Evolutionary conservation across 495 filamentous ascomycete species (phyloP).

Genomic region (Penicillium alfredii): DNA sequence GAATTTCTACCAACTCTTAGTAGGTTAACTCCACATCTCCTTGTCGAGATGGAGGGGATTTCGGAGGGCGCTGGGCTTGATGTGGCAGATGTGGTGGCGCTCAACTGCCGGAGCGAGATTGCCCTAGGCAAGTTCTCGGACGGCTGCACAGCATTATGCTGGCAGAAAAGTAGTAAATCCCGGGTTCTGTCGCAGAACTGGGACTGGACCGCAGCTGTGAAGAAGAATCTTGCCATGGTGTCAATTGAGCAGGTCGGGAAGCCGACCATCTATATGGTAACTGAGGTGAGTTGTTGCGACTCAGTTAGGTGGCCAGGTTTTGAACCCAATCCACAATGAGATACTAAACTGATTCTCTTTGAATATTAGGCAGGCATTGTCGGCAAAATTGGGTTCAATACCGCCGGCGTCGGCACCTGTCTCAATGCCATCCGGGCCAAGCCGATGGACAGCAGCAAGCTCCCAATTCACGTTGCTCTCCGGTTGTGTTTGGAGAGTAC

Average conservation of each 20-base stretch:
- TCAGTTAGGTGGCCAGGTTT: neutral
- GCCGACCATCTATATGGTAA: constrained; percentile 46
- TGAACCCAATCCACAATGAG: no score
- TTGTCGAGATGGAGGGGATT: constrained; percentile 52
- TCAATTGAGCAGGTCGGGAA: constrained; percentile 44
- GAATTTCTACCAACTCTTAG: constrained; percentile 39
- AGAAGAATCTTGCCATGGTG: constrained; percentile 50
- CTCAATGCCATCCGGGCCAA: constrained; percentile 61
- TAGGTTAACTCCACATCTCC: constrained; percentile 38
- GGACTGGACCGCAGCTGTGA: constrained; percentile 50
- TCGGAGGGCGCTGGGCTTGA: constrained; percentile 51
- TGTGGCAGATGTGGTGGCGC: constrained; percentile 54
- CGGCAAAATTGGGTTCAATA: constrained; percentile 66
- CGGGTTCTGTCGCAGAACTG: constrained; percentile 60
- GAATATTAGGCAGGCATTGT: constrained; percentile 57
- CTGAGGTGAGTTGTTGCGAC: constrained; percentile 27
- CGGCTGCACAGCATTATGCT: constrained; percentile 57
- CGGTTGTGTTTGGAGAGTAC: constrained; percentile 52
- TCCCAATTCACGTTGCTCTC: constrained; percentile 61
- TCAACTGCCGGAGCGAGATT: constrained; percentile 66
- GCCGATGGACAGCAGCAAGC: constrained; percentile 45
- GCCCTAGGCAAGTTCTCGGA: constrained; percentile 57
- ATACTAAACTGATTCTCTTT: neutral
- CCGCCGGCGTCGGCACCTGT: constrained; percentile 55
- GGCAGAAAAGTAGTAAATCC: constrained; percentile 33